Evolutionary conservation across 2,329 filamentous ascomycete species (phyloP).

Genomic region (Sporothrix pseudoabietina): DNA sequence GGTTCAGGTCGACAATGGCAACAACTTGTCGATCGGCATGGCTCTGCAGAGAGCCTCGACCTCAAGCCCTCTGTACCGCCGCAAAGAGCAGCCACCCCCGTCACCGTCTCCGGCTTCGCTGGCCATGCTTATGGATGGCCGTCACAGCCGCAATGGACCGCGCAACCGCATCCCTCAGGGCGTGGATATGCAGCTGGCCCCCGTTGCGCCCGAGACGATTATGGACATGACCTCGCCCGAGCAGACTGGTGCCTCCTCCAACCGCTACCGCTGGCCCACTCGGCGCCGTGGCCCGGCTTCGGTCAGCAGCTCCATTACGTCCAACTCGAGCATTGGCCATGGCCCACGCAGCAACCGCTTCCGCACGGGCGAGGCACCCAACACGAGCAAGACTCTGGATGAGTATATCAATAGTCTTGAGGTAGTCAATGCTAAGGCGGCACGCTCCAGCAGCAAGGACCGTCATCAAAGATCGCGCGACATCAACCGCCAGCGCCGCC

Average conservation of each 20-base stretch:
- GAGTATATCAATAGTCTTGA: constrained; percentile 87
- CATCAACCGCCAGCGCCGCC: constrained; percentile 44
- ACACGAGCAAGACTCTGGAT: constrained; percentile 68
- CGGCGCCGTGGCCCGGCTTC: constrained; percentile 59
- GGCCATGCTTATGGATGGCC: constrained; percentile 61
- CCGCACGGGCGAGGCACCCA: constrained; percentile 49
- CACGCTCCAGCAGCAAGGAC: constrained; percentile 57
- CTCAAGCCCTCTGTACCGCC: constrained; percentile 61
- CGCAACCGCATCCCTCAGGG: constrained; percentile 77
- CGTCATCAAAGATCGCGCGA: constrained; percentile 50
- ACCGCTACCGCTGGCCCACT: constrained; percentile 58
- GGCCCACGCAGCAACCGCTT: constrained; percentile 47
- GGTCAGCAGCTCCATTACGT: constrained; percentile 60
- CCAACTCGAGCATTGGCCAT: constrained; percentile 52
- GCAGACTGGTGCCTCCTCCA: constrained; percentile 56
- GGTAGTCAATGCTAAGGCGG: constrained; percentile 61
- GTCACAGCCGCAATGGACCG: constrained; percentile 67
- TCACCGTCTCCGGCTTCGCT: constrained; percentile 69
- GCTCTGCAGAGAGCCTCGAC: constrained; percentile 67
- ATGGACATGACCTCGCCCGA: constrained; percentile 61
- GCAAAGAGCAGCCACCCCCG: constrained; percentile 60
- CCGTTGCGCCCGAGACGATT: constrained; percentile 48
- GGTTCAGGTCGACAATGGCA: constrained; percentile 29
- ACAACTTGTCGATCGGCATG: constrained; percentile 44
- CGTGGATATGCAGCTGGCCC: constrained; percentile 60